phyloP scores from a whole-genome alignment of 2,329 filamentous ascomycete genomes.

The Aspergillus alliaceus region DNA sequence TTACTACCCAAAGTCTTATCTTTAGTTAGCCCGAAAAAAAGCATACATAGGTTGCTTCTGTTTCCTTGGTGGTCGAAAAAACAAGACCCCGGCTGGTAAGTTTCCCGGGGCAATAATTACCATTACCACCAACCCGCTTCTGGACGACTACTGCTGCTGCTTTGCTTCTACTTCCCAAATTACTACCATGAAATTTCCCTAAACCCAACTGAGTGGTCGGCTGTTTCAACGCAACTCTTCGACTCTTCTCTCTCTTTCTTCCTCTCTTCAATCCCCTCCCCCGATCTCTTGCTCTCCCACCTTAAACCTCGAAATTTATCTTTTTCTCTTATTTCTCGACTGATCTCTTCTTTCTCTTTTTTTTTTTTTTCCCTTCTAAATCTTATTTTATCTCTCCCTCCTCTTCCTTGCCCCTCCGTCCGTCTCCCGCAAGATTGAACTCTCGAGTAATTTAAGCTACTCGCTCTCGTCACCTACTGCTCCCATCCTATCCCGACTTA shows the following conservation, averaged over 20 bases:
- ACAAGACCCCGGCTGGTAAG: not conserved
- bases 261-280: conserved; percentile 12
- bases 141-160: not conserved
- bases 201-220: conserved; percentile 16
- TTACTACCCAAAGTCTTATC: not conserved
- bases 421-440: not conserved
- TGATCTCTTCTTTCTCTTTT: conserved; percentile 3
- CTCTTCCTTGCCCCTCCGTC: not conserved
- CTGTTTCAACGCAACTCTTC: conserved; percentile 16
- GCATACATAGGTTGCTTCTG: not conserved
- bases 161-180: not conserved
- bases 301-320: not conserved
- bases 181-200: conserved; percentile 12
- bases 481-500: not conserved
- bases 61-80: conserved; percentile 13
- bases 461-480: not conserved
- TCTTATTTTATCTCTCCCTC: conserved; percentile 9
- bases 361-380: conserved; percentile 1
- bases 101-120: conserved; percentile 2
- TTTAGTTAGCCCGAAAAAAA: conserved; percentile 2
- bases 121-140: not conserved
- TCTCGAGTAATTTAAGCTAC: not conserved
- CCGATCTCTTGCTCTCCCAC: conserved; percentile 17
- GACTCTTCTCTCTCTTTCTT: conserved; percentile 12
- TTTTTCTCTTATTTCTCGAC: conserved; percentile 3